Base-by-base conservation (phyloP, 768 basidiomycete genomes). In the Collybia sordida region DNA sequence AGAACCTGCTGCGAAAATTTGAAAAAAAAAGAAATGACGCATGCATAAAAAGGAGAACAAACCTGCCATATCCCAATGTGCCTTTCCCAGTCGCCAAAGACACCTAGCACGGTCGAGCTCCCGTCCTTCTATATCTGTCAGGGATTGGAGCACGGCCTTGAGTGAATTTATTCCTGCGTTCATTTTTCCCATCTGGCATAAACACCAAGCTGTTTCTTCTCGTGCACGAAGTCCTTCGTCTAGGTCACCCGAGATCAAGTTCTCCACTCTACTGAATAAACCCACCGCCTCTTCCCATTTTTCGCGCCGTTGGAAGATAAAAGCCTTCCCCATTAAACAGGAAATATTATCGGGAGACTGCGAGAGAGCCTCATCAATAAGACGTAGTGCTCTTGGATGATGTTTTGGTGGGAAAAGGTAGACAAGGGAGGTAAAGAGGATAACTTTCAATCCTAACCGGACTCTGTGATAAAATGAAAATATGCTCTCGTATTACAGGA, bases 381-480 rank as follows among this genome's bases (percentile, higher is more conserved):
- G 75, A 15, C 77, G 71, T 21, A 86, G 70, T 1, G 97, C 96
- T 45, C 86, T 83, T 9, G 72, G 57, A 62, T 98, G 96, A 58
- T 98, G 88, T 59, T 94, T 94, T 0, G 96, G 96, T 23, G 95
- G 85, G 64, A 82, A 91, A 42, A 89, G 75, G 60, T 97, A 88
- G 3, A 93, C 88, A 14, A 97, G 76, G 4, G 90, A 83, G 0
- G 83, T 86, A 2, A 84, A 87, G 11, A 96, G 75, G 4, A 76
- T 73, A 9, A 84, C 76, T 51, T 93, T 84, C 61, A 97, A 81
- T 3, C 83, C 83, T 42, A 80, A 79, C 40, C 75, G 75, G 11
- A 78, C 78, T 44, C 92, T 94, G 49, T n/a, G 47, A 25, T 21
- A 19, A 6, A 37, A 6, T 24, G 25, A 23, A 31, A 9, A 2